These are phyloP conservation scores for Escovopsis sp. DNA, from an alignment of 2,329 filamentous ascomycete genomes.

Conservation along the genomic window DNA sequence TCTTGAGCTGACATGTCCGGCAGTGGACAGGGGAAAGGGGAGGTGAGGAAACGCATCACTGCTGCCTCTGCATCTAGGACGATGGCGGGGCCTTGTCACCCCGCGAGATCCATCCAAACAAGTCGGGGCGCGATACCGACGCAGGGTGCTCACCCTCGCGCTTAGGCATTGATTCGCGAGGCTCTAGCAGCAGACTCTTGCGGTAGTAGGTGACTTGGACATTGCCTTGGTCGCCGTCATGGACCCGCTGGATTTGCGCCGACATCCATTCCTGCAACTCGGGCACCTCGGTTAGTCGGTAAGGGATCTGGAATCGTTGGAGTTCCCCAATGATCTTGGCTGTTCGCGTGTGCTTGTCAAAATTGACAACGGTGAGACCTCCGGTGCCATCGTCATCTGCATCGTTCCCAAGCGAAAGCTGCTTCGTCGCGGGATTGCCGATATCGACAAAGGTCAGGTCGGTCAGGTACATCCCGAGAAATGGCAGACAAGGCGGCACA, in stretches of 20 bases:
- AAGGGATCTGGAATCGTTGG: conserved; percentile 91
- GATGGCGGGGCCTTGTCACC: conserved; percentile 15
- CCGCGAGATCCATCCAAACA: conserved; percentile 38
- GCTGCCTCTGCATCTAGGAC: conserved; percentile 3
- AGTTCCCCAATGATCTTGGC: conserved; percentile 92
- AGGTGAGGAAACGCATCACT: neutral
- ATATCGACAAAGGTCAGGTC: conserved; percentile 93
- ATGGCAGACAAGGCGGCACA: conserved; percentile 83
- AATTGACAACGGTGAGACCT: conserved; percentile 77
- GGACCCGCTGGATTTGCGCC: conserved; percentile 63
- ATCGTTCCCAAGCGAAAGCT: conserved; percentile 37
- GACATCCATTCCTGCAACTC: conserved; percentile 93
- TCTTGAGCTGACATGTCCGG: too few species aligned
- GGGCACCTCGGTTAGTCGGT: conserved; percentile 64
- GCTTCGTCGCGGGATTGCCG: conserved; percentile 76
- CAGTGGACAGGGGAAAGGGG: neutral
- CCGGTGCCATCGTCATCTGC: conserved; percentile 47
- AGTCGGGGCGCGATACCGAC: conserved; percentile 22
- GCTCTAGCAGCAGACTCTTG: conserved; percentile 73
- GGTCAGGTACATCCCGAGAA: conserved; percentile 90
- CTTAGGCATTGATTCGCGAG: conserved; percentile 38
- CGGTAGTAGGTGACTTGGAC: conserved; percentile 57
- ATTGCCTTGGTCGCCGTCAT: conserved; percentile 39
- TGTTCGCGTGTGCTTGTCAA: conserved; percentile 90
- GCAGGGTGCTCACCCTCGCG: conserved; percentile 18